A percentile compares a stretch with the other conserved stretches of the same genome.
Conservation (phyloP, 2,329 filamentous ascomycete genomes). For the Xylaria hypoxylon region DNA sequence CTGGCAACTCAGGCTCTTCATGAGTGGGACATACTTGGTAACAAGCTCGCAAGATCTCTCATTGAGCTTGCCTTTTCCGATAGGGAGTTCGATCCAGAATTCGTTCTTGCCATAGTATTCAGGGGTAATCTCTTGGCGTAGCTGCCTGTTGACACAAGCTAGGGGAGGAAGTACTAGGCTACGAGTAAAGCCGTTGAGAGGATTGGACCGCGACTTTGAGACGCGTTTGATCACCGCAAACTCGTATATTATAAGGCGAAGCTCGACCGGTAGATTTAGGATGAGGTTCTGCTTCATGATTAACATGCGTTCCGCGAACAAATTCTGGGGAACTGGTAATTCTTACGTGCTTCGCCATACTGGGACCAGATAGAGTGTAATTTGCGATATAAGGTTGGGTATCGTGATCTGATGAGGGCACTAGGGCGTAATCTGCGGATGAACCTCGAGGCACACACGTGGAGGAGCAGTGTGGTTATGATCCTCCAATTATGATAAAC, state of each 20-base stretch:
- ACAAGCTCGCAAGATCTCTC: too few relatives aligned
- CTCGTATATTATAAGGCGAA: slow-evolving; percentile 6
- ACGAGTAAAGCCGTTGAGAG: neutral
- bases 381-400: neutral
- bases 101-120: slow-evolving; percentile 6
- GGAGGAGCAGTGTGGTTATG: too few relatives aligned
- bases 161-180: slow-evolving; percentile 1
- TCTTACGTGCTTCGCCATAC: neutral
- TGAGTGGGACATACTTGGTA: slow-evolving; percentile 1
- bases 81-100: neutral
- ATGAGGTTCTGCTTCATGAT: neutral
- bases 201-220: neutral
- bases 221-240: neutral
- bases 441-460: too few relatives aligned
- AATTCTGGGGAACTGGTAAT: neutral
- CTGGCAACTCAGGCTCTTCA: slow-evolving; percentile 7
- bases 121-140: neutral
- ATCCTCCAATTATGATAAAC: too few relatives aligned
- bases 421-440: neutral
- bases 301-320: neutral
- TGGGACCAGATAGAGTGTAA: neutral
- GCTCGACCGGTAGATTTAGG: neutral
- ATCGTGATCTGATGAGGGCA: too few relatives aligned
- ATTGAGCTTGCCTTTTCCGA: too few relatives aligned
- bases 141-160: slow-evolving; percentile 4